These are phyloP conservation scores for Ceratobasidium sp. DNA, from an alignment of 1,284 basidiomycete species.

Conservation along the genomic window DNA sequence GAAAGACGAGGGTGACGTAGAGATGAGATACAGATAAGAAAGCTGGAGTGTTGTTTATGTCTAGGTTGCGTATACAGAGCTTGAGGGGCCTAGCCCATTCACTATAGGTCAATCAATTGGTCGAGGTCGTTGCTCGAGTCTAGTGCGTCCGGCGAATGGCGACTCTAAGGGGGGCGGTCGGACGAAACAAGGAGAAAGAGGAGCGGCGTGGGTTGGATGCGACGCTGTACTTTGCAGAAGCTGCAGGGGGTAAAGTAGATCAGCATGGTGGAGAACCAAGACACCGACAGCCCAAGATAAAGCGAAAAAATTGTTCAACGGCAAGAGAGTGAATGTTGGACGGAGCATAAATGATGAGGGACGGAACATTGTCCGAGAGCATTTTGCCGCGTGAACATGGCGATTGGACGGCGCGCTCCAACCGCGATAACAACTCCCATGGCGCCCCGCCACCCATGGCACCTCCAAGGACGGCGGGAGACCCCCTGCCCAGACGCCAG, in stretches of 20 bases:
- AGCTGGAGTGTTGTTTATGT: not conserved
- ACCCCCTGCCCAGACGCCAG: not conserved
- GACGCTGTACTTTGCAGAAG: constrained; percentile 20
- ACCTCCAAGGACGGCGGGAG: not conserved
- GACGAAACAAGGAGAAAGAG: constrained; percentile 37
- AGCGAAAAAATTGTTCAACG: not conserved
- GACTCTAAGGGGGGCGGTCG: constrained; percentile 40
- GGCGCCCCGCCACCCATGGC: not conserved
- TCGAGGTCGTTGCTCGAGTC: not conserved
- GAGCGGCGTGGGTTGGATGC: constrained; percentile 39
- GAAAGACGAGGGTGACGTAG: constrained; percentile 9
- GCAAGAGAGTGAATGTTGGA: not conserved
- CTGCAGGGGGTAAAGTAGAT: not conserved
- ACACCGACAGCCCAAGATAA: not conserved
- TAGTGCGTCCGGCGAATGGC: not conserved
- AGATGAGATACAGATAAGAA: constrained; percentile 16
- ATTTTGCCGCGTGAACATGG: constrained; percentile 10
- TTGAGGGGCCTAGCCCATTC: constrained; percentile 14
- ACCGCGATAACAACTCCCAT: not conserved
- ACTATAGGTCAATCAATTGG: constrained; percentile 13
- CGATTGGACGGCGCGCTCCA: constrained; percentile 4
- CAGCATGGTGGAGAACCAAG: not conserved
- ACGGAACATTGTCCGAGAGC: not conserved
- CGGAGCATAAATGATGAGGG: constrained; percentile 12
- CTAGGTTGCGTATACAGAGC: not conserved